phyloP scores from a whole-genome alignment of 2,329 filamentous ascomycete genomes.

The Onygena corvina region DNA sequence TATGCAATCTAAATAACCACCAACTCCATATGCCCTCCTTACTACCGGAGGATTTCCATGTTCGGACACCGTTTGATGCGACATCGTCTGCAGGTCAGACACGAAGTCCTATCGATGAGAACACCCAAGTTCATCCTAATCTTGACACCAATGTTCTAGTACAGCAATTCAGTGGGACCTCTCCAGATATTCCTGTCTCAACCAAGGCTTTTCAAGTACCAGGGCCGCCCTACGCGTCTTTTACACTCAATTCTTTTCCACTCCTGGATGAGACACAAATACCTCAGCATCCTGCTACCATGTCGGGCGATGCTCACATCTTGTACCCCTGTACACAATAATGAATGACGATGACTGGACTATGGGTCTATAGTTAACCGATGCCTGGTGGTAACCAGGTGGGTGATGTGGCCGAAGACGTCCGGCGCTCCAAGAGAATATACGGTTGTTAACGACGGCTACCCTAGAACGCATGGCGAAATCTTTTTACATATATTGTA shows the following conservation, averaged over 20 bases:
- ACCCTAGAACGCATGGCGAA: no score
- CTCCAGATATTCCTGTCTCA: background rate
- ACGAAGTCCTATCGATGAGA: background rate
- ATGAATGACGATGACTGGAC: background rate
- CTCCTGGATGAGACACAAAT: conserved; percentile 1
- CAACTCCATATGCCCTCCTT: background rate
- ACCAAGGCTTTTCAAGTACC: background rate
- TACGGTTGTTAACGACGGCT: no score
- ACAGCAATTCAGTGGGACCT: background rate
- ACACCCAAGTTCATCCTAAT: background rate
- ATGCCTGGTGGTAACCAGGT: background rate
- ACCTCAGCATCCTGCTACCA: background rate
- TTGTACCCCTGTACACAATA: background rate
- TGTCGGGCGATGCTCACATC: background rate
- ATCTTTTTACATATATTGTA: background rate
- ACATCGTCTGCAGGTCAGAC: background rate
- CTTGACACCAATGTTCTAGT: background rate
- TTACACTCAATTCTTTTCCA: conserved; percentile 6
- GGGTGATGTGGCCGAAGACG: background rate
- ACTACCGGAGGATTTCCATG: background rate
- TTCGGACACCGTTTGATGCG: background rate
- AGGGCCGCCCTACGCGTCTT: background rate
- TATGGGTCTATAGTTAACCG: background rate
- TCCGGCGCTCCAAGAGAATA: no score
- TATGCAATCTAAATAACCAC: conserved; percentile 9